Conservation (phyloP, 2,329 filamentous ascomycete genomes). For the Neonectria faginata region DNA sequence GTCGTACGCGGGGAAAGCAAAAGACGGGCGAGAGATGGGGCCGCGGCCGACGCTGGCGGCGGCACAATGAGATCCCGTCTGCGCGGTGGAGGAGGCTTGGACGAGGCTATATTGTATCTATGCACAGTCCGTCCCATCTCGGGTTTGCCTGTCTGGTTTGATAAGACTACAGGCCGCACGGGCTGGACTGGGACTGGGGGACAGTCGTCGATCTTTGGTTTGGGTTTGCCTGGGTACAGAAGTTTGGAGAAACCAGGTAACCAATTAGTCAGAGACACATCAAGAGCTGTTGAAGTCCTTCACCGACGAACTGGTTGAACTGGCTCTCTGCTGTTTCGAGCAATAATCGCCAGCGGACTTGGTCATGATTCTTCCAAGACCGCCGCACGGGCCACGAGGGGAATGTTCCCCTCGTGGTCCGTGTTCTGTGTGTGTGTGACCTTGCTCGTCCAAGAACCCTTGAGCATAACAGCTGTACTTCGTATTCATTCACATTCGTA, state of each 20-base stretch:
- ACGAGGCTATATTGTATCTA: not conserved
- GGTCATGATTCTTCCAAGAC: not conserved
- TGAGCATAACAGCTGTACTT: not conserved
- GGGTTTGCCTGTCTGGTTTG: not conserved
- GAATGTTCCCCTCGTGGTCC: not conserved
- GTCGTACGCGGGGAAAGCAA: constrained; percentile 26
- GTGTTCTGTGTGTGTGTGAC: not conserved
- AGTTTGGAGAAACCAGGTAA: not conserved
- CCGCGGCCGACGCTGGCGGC: constrained; percentile 2
- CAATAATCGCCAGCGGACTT: no score
- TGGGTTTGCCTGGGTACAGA: not conserved
- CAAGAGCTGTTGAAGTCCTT: not conserved
- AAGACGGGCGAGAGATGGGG: not conserved
- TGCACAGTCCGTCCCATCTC: constrained; percentile 2
- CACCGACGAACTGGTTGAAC: not conserved
- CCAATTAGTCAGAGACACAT: not conserved
- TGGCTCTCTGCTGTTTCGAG: not conserved
- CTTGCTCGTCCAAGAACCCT: not conserved
- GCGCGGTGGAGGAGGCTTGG: constrained; percentile 2
- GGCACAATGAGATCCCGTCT: constrained; percentile 23
- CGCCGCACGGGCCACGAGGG: not conserved
- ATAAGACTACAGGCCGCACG: not conserved
- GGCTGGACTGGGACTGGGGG: not conserved
- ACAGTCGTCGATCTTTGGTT: constrained; percentile 10
- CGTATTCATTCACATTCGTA: no score